Conservation (phyloP, 2,329 filamentous ascomycete genomes). For the Geosmithia flava region DNA sequence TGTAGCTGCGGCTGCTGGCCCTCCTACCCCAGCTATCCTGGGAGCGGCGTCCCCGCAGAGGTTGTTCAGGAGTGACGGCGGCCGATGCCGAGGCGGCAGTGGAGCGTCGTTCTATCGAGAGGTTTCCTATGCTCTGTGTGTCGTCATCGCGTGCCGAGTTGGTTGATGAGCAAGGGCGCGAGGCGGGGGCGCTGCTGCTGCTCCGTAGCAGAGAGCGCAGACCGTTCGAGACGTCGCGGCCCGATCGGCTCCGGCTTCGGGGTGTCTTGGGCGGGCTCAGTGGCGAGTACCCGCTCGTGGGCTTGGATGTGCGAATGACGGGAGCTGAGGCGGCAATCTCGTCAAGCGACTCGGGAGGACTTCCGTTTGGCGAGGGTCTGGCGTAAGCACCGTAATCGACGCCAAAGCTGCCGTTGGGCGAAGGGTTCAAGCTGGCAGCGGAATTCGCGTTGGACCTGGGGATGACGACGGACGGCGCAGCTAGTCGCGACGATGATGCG, state of each 20-base stretch:
- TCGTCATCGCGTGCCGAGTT: slow-evolving; percentile 44
- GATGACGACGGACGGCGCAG: slow-evolving; percentile 8
- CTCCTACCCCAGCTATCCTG: slow-evolving; percentile 53
- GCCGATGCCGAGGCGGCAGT: slow-evolving; percentile 25
- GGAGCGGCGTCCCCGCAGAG: slow-evolving; percentile 40
- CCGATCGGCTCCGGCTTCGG: slow-evolving; percentile 27
- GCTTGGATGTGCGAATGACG: slow-evolving; percentile 70
- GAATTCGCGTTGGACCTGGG: slow-evolving; percentile 4
- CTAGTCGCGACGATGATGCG: slow-evolving; percentile 7
- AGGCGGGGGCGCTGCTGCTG: slow-evolving; percentile 20
- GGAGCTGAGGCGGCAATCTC: slow-evolving; percentile 54
- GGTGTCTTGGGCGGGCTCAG: slow-evolving; percentile 52
- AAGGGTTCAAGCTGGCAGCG: slow-evolving; percentile 2
- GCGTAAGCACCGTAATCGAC: slow-evolving; percentile 61
- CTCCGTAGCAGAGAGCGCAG: slow-evolving; percentile 48
- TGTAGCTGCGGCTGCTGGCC: slow-evolving; percentile 29
- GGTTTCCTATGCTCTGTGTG: slow-evolving; percentile 48
- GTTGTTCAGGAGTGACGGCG: slow-evolving; percentile 24
- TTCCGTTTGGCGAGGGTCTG: slow-evolving; percentile 34
- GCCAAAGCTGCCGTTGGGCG: slow-evolving; percentile 42
- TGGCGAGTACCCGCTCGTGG: slow-evolving; percentile 62
- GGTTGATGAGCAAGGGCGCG: slow-evolving; percentile 43
- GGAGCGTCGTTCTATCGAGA: slow-evolving; percentile 48
- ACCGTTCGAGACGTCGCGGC: slow-evolving; percentile 33
- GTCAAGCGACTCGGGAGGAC: slow-evolving; percentile 34